A percentile compares a stretch with the other conserved stretches of the same genome.
Conservation (phyloP, 2,329 filamentous ascomycete genomes). For the Ascochyta rabiei region DNA sequence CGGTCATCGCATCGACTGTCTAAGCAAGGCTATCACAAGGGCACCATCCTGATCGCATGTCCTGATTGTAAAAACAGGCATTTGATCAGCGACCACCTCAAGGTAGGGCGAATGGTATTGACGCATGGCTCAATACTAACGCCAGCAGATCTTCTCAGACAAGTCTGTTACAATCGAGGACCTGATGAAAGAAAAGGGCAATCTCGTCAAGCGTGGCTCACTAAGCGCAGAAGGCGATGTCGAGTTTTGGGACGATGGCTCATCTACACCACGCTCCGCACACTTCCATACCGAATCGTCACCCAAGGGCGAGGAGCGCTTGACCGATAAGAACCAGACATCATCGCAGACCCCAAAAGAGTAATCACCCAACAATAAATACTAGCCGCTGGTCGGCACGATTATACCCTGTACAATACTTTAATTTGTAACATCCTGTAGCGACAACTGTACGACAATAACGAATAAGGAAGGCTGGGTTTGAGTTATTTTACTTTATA, state of each 20-base stretch:
- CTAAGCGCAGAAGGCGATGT: conserved; percentile 81
- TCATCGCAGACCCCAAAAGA: conserved; percentile 21
- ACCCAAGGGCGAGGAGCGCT: conserved; percentile 32
- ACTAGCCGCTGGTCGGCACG: conserved; percentile 8
- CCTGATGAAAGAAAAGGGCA: conserved; percentile 76
- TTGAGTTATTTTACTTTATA: not conserved
- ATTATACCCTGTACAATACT: conserved; percentile 18
- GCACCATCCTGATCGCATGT: conserved; percentile 87
- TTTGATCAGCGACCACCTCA: conserved; percentile 88
- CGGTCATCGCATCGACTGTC: conserved; percentile 86
- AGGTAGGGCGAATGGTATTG: conserved; percentile 48
- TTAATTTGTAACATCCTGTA: conserved; percentile 9
- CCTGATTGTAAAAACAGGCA: conserved; percentile 86
- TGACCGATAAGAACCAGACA: conserved; percentile 24
- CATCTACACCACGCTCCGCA: conserved; percentile 44
- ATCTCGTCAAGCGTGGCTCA: conserved; percentile 72
- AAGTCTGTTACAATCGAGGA: conserved; percentile 75
- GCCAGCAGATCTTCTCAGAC: conserved; percentile 70
- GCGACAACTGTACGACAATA: not conserved
- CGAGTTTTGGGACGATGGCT: conserved; percentile 86
- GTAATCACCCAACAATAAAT: not conserved
- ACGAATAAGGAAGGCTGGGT: conserved; percentile 2
- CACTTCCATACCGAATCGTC: conserved; percentile 41
- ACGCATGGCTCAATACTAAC: conserved; percentile 4
- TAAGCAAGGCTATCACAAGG: conserved; percentile 93